phyloP scores from a whole-genome alignment of 2,329 filamentous ascomycete genomes.

The Corinectria fuckeliana region DNA sequence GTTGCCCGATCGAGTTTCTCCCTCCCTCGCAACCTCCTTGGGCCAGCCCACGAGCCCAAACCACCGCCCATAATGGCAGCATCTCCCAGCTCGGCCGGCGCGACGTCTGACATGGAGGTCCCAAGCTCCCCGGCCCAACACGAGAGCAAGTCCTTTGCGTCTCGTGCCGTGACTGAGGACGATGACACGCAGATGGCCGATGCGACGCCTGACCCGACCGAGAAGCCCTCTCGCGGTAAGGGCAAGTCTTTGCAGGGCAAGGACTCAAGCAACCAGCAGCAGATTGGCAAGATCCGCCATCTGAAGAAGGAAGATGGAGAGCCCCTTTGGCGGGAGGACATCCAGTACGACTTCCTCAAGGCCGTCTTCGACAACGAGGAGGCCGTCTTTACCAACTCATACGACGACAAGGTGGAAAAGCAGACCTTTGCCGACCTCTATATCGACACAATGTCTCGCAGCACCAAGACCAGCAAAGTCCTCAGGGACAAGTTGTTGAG shows the following conservation, averaged over 20 bases:
- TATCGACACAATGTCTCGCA: conserved; percentile 97
- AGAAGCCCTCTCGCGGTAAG: conserved; percentile 47
- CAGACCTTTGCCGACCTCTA: conserved; percentile 94
- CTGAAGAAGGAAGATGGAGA: conserved; percentile 90
- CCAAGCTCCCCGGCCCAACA: conserved; percentile 53
- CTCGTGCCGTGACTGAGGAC: conserved; percentile 54
- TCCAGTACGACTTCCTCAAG: conserved; percentile 85
- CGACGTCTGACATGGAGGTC: conserved; percentile 54
- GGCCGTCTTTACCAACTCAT: conserved; percentile 88
- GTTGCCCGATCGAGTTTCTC: conserved; percentile 9
- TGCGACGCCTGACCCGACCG: conserved; percentile 52
- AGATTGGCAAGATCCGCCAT: conserved; percentile 76
- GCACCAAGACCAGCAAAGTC: conserved; percentile 99
- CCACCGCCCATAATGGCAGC: conserved; percentile 45
- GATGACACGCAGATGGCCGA: conserved; percentile 53
- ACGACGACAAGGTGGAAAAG: conserved; percentile 66
- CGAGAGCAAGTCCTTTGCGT: conserved; percentile 55
- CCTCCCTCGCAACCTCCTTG: conserved; percentile 1
- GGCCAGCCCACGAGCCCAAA: conserved; percentile 2
- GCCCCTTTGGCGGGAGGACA: conserved; percentile 85
- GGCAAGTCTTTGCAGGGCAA: conserved; percentile 44
- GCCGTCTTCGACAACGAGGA: conserved; percentile 78
- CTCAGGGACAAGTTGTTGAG: conserved; percentile 94
- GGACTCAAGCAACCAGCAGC: conserved; percentile 45
- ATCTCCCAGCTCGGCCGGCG: conserved; percentile 49